phyloP scores from a whole-genome alignment of 129 eudicot species.

The Artemisia annua region DNA sequence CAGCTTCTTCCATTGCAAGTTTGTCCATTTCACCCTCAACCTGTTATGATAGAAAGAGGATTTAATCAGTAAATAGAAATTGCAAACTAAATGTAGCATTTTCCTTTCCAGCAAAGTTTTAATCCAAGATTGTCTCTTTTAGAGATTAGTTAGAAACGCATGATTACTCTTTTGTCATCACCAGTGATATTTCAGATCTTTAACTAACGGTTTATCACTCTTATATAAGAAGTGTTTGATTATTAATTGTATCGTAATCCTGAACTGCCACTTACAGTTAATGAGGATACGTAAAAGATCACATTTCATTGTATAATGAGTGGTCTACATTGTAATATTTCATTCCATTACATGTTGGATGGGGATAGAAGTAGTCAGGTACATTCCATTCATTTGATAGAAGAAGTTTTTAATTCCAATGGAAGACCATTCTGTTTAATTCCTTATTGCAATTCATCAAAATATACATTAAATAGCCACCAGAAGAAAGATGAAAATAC shows the following conservation, averaged over 20 bases:
- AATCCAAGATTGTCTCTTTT: background rate
- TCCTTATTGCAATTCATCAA: background rate
- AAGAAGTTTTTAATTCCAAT: background rate
- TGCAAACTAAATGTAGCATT: background rate
- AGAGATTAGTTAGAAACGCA: background rate
- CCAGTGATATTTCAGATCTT: conserved; percentile 6
- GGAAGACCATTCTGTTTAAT: background rate
- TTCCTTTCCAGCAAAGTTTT: too few species aligned
- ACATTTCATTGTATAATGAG: background rate
- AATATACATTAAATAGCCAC: background rate
- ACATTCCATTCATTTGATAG: background rate
- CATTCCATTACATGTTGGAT: too few species aligned
- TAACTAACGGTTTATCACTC: background rate
- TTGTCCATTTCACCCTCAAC: too few species aligned
- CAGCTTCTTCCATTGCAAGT: too few species aligned
- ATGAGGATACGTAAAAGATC: background rate
- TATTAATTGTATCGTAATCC: background rate
- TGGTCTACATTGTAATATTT: background rate
- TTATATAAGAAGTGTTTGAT: too few species aligned
- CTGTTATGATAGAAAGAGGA: too few species aligned
- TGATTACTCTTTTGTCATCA: background rate
- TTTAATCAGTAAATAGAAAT: too few species aligned
- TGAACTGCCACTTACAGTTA: conserved; percentile 61
- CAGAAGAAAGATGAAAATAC: conserved; percentile 33
- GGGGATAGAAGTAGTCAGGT: too few species aligned